A percentile compares a stretch with the other conserved stretches of the same genome.
phyloP scores from a whole-genome alignment of 2,329 filamentous ascomycete species.

The Trichoderma simmonsii region DNA sequence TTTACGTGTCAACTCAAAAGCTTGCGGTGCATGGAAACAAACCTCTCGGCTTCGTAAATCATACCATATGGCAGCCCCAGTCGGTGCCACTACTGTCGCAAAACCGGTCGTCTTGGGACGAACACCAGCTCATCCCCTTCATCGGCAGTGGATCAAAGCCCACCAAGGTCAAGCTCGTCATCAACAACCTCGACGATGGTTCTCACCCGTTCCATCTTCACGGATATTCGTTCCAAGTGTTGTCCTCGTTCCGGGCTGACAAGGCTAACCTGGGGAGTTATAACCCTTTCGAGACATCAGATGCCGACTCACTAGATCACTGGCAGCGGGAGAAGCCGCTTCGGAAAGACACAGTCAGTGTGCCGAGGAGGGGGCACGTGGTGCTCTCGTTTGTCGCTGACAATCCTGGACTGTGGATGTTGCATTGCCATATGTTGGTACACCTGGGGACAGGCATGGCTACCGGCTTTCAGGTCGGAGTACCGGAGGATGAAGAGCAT shows the following conservation, averaged over 20 bases:
- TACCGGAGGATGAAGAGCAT: conserved; percentile 22
- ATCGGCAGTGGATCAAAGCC: conserved; percentile 19
- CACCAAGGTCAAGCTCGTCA: conserved; percentile 27
- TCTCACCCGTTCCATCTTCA: conserved; percentile 50
- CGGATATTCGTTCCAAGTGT: conserved; percentile 51
- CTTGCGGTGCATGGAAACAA: conserved; percentile 24
- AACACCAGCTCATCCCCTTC: conserved; percentile 25
- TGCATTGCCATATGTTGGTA: conserved; percentile 32
- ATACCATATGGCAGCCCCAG: conserved; percentile 27
- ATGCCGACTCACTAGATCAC: not conserved
- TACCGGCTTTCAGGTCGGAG: conserved; percentile 27
- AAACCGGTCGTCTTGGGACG: conserved; percentile 24
- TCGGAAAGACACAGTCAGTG: conserved; percentile 39
- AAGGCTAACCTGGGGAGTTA: conserved; percentile 28
- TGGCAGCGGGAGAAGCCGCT: conserved; percentile 24
- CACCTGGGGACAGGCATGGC: conserved; percentile 29
- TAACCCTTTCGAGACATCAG: conserved; percentile 24
- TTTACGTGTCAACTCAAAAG: conserved; percentile 27
- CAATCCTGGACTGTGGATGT: conserved; percentile 29
- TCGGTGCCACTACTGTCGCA: conserved; percentile 22
- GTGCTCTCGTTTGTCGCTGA: conserved; percentile 25
- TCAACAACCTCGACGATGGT: conserved; percentile 35
- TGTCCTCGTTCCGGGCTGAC: conserved; percentile 25
- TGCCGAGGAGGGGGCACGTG: conserved; percentile 32
- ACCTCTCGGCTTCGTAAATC: conserved; percentile 28